phyloP scores from a whole-genome alignment of 306 rosid species.

The Dalbergia cultrata region DNA sequence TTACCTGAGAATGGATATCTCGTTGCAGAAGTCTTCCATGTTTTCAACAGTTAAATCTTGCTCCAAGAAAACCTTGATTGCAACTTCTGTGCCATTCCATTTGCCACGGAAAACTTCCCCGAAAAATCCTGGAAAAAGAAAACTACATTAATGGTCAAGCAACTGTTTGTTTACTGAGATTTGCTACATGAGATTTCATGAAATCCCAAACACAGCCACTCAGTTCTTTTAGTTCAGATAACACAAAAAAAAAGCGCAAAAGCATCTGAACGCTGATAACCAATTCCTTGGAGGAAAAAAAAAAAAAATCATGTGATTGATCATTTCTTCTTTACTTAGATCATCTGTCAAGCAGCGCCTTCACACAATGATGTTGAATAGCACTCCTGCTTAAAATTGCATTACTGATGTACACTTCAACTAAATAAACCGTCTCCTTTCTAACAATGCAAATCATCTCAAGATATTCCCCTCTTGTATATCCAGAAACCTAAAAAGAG shows the following conservation, averaged over 20 bases:
- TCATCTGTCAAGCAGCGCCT: constrained; percentile 26
- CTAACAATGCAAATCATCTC: not conserved
- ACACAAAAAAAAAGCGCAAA: not conserved
- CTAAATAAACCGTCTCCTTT: constrained; percentile 22
- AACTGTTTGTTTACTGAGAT: constrained; percentile 32
- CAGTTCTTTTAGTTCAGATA: not conserved
- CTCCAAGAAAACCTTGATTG: constrained; percentile 95
- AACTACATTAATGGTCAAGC: constrained; percentile 43
- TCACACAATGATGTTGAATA: not conserved
- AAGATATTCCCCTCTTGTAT: too few species aligned
- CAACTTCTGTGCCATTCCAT: constrained; percentile 99
- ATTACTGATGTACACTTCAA: constrained; percentile 15
- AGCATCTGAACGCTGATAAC: not conserved
- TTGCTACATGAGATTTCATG: not conserved
- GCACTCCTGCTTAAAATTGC: constrained; percentile 21
- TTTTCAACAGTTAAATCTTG: constrained; percentile 96
- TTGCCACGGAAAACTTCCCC: constrained; percentile 97
- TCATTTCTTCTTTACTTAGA: constrained; percentile 13
- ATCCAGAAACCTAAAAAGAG: too few species aligned
- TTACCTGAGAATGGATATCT: constrained; percentile 95
- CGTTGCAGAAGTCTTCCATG: constrained; percentile 98
- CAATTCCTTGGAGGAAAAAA: not conserved
- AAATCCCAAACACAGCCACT: not conserved
- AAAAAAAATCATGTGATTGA: not conserved
- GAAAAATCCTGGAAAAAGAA: constrained; percentile 79